These are phyloP conservation scores for Funneliformis mosseae DNA, from an alignment of 192 early-diverging fungal genomes.

Conservation along the genomic window DNA sequence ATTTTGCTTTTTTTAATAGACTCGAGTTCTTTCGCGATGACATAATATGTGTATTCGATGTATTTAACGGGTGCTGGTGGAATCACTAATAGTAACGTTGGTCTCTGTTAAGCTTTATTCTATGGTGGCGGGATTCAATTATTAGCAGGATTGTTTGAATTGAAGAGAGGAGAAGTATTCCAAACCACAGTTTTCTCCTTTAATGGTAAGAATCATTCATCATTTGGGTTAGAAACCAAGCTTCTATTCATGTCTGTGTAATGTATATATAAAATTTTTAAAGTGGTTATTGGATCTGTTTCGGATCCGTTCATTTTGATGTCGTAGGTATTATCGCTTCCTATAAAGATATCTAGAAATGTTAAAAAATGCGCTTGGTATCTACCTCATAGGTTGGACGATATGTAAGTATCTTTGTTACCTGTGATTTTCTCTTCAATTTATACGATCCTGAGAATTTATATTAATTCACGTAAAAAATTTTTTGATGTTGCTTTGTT, in stretches of 20 bases:
- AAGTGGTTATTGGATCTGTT: conserved; percentile 70
- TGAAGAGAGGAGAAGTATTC: conserved; percentile 73
- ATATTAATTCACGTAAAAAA: not conserved
- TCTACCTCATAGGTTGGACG: conserved; percentile 57
- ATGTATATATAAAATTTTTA: no score
- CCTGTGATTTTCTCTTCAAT: not conserved
- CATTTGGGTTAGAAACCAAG: not conserved
- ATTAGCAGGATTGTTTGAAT: conserved; percentile 83
- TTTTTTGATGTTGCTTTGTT: conserved; percentile 69
- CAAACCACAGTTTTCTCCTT: conserved; percentile 76
- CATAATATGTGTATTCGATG: conserved; percentile 66
- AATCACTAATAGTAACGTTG: conserved; percentile 53
- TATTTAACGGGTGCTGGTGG: conserved; percentile 71
- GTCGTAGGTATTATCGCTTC: conserved; percentile 53
- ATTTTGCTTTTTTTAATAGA: conserved; percentile 26
- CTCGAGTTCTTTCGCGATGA: conserved; percentile 60
- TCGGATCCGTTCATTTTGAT: conserved; percentile 59
- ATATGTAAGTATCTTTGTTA: conserved; percentile 11
- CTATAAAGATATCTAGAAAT: conserved; percentile 38
- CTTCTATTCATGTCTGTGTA: not conserved
- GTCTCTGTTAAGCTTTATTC: conserved; percentile 67
- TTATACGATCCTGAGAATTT: no score
- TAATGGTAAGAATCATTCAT: conserved; percentile 44
- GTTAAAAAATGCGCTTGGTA: conserved; percentile 54
- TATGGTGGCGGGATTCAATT: conserved; percentile 77